Evolutionary conservation across 2,329 filamentous ascomycete species (phyloP), one percentile per base, ranked within the genome.

Genomic region (Aspergillus sp.): DNA sequence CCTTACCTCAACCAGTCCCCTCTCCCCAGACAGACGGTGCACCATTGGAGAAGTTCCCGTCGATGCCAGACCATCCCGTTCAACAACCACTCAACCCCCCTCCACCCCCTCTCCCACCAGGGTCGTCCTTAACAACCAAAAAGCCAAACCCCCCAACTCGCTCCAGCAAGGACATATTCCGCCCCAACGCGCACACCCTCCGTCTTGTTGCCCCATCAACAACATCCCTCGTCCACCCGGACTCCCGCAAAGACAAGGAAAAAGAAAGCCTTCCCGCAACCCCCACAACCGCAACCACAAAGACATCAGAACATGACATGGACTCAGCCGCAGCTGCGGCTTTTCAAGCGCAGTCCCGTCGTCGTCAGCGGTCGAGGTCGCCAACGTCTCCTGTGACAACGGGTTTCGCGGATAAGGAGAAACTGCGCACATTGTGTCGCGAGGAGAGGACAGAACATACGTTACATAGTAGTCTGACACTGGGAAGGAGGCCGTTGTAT

Each of bases 141-240:
- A 39, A 22, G 37, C 17, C 37, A 3, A 5, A 10, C 7, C 15
- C 12, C 17, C 37, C 56, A 43, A 51, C 58, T 1, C 61, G 53
- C n/a, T 53, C 53, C 10, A 55, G 54, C 35, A 50, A 56, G 3
- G 63, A 67, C 25, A 57, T 58, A 9, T 43, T 61, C 7, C 60
- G 56, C 0, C 49, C 57, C 5, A 46, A 54, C 2, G 57, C 53
- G 3, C 56, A 62, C 3, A 67, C 65, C 0, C 51, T 70, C 15
- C 64, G 66, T 1, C 56, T 69, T 2, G 66, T 69, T 7, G 62
- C 60, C 4, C 66, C 67, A 1, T 69, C 67, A 2, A 62, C 60
- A 3, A 65, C 61, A 3, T 68, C 66, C 1, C 55, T 69, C 1
- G 48, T 60, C 3, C 60, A 57, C 20, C 54, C 59, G 4, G 57